Percentiles rank a stretch among this genome's conserved stretches.
phyloP scores from a whole-genome alignment of 495 filamentous ascomycete species.

The Copromyces sp. region DNA sequence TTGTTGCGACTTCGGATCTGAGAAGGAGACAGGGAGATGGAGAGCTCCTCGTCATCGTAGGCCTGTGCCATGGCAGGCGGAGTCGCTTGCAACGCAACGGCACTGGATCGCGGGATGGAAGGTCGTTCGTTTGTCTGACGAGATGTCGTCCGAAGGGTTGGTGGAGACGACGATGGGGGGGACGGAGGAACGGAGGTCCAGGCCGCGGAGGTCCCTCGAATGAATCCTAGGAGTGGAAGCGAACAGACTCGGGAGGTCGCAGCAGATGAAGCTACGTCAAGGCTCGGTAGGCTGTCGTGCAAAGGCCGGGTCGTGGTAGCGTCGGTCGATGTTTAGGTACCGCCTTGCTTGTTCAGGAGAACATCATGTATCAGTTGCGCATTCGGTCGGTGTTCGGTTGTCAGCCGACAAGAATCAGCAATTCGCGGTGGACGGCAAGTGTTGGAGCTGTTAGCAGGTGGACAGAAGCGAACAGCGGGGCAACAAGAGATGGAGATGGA shows the following conservation, averaged over 20 bases:
- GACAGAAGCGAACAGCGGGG: neutral
- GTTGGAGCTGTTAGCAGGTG: neutral
- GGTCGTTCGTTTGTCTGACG: neutral
- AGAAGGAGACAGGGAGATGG: constrained; percentile 66
- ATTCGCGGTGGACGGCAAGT: neutral
- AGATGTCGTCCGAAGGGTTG: neutral
- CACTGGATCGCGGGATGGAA: neutral
- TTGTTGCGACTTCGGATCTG: constrained; percentile 45
- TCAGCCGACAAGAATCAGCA: neutral
- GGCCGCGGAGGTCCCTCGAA: neutral
- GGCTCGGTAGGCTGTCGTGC: neutral
- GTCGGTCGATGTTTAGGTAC: neutral
- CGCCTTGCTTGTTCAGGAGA: neutral
- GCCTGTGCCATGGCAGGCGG: constrained; percentile 41
- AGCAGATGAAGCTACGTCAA: neutral
- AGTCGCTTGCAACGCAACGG: neutral
- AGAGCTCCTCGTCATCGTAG: constrained; percentile 84
- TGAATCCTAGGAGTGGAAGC: neutral
- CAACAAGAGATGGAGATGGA: neutral
- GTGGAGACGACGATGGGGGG: neutral
- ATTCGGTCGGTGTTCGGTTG: neutral
- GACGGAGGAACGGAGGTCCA: neutral
- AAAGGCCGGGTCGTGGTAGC: neutral
- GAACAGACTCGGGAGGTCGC: neutral
- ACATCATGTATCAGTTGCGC: neutral